Evolutionary conservation across 768 basidiomycete genomes (phyloP), one percentile per base, ranked within the genome.

Genomic region (Chalciporus pseudorubinellus): DNA sequence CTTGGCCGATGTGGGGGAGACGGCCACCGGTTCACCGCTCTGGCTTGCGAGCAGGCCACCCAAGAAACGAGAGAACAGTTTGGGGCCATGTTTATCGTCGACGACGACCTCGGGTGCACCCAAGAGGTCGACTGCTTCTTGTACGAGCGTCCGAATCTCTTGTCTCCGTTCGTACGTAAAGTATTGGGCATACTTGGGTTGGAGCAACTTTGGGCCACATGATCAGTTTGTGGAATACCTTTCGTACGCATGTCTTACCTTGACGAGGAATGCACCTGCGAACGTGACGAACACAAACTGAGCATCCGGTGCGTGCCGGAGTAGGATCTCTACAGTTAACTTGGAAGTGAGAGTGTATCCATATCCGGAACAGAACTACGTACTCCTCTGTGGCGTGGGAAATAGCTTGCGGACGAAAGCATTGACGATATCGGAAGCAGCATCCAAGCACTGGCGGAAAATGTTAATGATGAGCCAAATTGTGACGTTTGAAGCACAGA

Each of bases 81-180:
- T 86, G 1, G 89, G 90, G 0, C 86, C 87, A 61, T 92, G 89
- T 16, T 83, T 83, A 22, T 88, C 85, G 68, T 93, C 91, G 52
- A 92, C 77, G 18, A 84, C 84, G 16, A 92, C 80, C 48, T 85
- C 82, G 6, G 85, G 78, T 0, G 84, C 82, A 3, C 79, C 78
- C 4, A 92, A 76, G 1, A 90, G 75, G 53, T 87, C 76, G 41
- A 86, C 77, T 51, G 87, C 81, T 49, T 77, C 75, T 61, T 85
- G 81, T 0, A 93, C 87, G 20, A 82, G 72, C 0, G 67, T 63
- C 19, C 81, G 79, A 50, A 92, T 87, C 53, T 84, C 81, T 16
- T 72, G 60, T 20, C 87, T 82, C 50, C 79, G 77, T 43, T 85
- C 80, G 6, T 61, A 66, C 8, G 80, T 73, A 26, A 92, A 74